Percentiles rank a stretch among this genome's conserved stretches.
Conservation (phyloP, 1,284 basidiomycete genomes). For the Baeospora myosura region DNA sequence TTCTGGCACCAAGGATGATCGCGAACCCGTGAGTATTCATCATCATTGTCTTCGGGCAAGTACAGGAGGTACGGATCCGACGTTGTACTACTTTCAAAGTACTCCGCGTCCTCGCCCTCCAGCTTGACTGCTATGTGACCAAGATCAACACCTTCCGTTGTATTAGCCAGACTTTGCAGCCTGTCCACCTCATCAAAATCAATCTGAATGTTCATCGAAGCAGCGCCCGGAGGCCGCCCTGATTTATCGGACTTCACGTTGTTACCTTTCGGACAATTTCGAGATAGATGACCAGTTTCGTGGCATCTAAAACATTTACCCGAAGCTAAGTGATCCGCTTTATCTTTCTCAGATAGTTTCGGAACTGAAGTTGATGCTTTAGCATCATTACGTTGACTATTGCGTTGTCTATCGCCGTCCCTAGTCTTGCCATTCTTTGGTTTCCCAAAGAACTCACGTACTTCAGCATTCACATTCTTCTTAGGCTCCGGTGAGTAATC, state of each 20-base stretch:
- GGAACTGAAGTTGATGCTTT: not conserved
- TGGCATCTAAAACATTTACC: constrained; percentile 15
- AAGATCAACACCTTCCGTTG: no score
- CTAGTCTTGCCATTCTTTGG: not conserved
- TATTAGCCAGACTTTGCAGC: not conserved
- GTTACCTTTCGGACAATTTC: constrained; percentile 10
- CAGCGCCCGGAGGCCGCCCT: no score
- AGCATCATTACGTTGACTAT: constrained; percentile 3
- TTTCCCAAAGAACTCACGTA: not conserved
- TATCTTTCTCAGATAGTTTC: constrained; percentile 2
- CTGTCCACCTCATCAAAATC: not conserved
- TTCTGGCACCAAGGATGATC: no score
- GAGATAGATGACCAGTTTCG: constrained; percentile 11
- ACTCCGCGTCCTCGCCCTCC: no score
- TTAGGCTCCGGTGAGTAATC: not conserved
- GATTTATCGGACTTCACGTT: constrained; percentile 2
- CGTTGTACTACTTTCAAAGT: no score
- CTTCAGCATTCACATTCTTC: not conserved
- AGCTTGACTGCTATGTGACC: no score
- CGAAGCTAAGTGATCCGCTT: constrained; percentile 5
- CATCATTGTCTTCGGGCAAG: no score
- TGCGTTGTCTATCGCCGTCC: constrained; percentile 5
- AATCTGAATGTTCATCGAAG: no score
- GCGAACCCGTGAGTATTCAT: no score
- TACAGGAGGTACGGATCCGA: no score